phyloP scores from a whole-genome alignment of 1,284 basidiomycete species.

The Microbotryum silenes-acaulis region DNA sequence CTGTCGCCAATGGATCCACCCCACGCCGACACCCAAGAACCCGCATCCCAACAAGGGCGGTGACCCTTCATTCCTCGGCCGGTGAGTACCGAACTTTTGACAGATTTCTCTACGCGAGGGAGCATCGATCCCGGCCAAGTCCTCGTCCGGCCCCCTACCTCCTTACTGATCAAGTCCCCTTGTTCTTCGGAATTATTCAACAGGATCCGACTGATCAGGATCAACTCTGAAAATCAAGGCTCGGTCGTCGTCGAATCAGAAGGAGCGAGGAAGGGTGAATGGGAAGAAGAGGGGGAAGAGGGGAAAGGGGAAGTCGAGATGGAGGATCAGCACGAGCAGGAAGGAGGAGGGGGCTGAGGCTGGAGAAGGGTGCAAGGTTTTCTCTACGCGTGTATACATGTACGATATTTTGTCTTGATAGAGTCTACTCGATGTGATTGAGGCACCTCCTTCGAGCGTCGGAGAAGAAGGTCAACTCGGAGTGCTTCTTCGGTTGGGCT shows the following conservation, averaged over 20 bases:
- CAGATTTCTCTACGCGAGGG: neutral
- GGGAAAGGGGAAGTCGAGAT: constrained; percentile 30
- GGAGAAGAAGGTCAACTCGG: too few species aligned
- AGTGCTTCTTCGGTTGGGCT: too few species aligned
- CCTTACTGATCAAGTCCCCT: neutral
- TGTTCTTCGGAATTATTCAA: too few species aligned
- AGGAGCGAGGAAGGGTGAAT: constrained; percentile 21
- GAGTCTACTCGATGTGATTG: too few species aligned
- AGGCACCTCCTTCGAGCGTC: too few species aligned
- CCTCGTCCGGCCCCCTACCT: neutral
- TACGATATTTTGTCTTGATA: too few species aligned
- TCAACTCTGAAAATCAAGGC: constrained; percentile 16
- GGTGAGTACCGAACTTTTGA: neutral
- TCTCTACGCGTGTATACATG: too few species aligned
- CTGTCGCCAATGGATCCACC: constrained; percentile 26
- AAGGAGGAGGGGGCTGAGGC: neutral
- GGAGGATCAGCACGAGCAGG: constrained; percentile 1
- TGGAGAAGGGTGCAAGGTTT: too few species aligned
- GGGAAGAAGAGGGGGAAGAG: constrained; percentile 10
- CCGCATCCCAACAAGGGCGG: constrained; percentile 16
- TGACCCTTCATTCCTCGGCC: constrained; percentile 30
- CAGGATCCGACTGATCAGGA: constrained; percentile 25
- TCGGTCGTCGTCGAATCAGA: constrained; percentile 14
- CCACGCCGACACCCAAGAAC: constrained; percentile 17
- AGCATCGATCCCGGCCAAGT: too few species aligned